Conservation (phyloP, 768 basidiomycete genomes). For the Paxillus involutus region DNA sequence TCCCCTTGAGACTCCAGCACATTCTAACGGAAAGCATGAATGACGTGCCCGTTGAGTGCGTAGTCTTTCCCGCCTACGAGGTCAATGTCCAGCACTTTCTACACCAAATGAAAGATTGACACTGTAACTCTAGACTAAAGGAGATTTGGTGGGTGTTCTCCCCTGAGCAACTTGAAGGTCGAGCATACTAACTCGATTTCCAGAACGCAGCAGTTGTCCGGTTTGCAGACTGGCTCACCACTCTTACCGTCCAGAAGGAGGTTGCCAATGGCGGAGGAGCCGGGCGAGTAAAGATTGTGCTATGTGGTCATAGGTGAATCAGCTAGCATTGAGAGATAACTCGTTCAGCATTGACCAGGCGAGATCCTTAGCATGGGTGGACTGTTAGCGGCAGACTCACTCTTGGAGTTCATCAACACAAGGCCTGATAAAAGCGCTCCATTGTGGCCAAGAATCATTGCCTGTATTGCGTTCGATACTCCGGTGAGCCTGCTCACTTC, state of each 20-base stretch:
- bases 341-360: background rate
- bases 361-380: conserved; percentile 81
- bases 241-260: conserved; percentile 83
- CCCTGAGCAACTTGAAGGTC: conserved; percentile 1
- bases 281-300: conserved; percentile 69
- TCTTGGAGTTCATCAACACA: conserved; percentile 68
- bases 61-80: conserved; percentile 91
- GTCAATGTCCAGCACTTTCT: conserved; percentile 35
- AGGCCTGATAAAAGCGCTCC: conserved; percentile 64
- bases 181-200: background rate
- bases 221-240: conserved; percentile 92
- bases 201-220: conserved; percentile 79
- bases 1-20: conserved; percentile 79
- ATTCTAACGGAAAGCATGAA: conserved; percentile 65
- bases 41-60: conserved; percentile 60
- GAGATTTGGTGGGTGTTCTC: conserved; percentile 67
- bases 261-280: conserved; percentile 77
- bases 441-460: conserved; percentile 88
- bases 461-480: conserved; percentile 85
- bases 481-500: conserved; percentile 56
- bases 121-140: conserved; percentile 65
- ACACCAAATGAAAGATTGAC: conserved; percentile 10
- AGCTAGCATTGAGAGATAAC: background rate
- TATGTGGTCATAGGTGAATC: conserved; percentile 85
- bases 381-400: conserved; percentile 80